phyloP scores from a whole-genome alignment of 805 yeast species.

The Candida maris region DNA sequence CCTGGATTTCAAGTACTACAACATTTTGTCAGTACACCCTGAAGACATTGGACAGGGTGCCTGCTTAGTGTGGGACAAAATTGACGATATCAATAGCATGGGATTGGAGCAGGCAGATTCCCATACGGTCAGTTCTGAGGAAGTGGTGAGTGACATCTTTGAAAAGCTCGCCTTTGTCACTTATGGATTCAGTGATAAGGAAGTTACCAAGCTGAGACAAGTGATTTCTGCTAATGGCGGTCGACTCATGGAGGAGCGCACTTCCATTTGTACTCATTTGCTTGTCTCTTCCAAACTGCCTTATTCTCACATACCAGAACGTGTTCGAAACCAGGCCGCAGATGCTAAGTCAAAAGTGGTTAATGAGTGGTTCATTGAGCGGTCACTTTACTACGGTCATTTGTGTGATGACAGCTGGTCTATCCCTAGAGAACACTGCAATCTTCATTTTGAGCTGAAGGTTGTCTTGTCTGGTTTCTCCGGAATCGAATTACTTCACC shows the following conservation, averaged over 20 bases:
- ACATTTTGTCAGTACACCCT: constrained; percentile 21
- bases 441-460: constrained; percentile 32
- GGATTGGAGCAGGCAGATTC: background rate
- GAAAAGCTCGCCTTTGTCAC: constrained; percentile 39
- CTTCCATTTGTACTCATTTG: constrained; percentile 35
- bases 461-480: constrained; percentile 29
- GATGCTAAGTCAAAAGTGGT: constrained; percentile 26
- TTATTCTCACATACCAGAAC: constrained; percentile 12
- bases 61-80: constrained; percentile 37
- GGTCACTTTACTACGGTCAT: constrained; percentile 22
- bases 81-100: constrained; percentile 3
- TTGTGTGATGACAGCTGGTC: constrained; percentile 28
- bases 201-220: constrained; percentile 14
- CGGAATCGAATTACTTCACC: constrained; percentile 28
- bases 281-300: constrained; percentile 26
- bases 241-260: constrained; percentile 15
- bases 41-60: constrained; percentile 28
- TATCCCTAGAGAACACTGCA: constrained; percentile 19
- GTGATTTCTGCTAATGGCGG: constrained; percentile 24
- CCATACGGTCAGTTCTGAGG: too few species aligned
- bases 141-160: constrained; percentile 31
- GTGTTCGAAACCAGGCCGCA: constrained; percentile 11
- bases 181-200: constrained; percentile 22
- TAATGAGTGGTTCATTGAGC: constrained; percentile 34
- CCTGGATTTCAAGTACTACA: constrained; percentile 39